phyloP scores from a whole-genome alignment of 331 rosid species.

The Rhamnella rubrinervis region DNA sequence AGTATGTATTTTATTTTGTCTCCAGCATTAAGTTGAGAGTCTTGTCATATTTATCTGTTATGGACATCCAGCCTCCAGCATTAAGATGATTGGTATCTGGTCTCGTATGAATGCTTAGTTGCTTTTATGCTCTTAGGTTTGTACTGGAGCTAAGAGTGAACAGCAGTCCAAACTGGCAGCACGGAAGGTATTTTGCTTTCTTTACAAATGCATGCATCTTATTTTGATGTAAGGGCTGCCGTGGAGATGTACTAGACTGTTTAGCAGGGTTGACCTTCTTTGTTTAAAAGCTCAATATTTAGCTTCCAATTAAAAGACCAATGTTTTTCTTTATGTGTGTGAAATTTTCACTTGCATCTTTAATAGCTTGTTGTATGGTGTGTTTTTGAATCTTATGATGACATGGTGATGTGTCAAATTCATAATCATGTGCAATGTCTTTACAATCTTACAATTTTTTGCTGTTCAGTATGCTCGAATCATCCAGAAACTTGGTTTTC shows the following conservation, averaged over 20 bases:
- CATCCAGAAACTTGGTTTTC: conserved; percentile 89
- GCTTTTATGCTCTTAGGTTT: conserved; percentile 51
- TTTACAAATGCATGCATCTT: conserved; percentile 5
- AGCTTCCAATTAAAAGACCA: neutral
- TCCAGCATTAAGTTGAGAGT: neutral
- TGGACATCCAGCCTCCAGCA: neutral
- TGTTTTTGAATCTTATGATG: neutral
- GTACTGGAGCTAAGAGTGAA: conserved; percentile 97
- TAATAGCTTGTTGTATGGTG: no score
- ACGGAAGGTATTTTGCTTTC: conserved; percentile 61
- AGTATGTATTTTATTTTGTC: no score
- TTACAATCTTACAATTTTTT: conserved; percentile 19
- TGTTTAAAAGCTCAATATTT: neutral
- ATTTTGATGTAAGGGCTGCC: neutral
- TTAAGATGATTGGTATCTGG: neutral
- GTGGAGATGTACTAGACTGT: neutral
- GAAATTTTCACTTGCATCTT: no score
- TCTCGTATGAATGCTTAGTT: neutral
- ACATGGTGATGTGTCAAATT: neutral
- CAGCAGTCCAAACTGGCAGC: conserved; percentile 90
- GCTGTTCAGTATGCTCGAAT: conserved; percentile 86
- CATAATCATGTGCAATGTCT: neutral
- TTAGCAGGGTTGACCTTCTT: no score
- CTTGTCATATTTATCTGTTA: neutral
- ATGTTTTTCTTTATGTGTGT: no score